Evolutionary conservation across 2,329 filamentous ascomycete species (phyloP), one percentile per base, ranked within the genome.

Genomic region (Hyphodiscus sp.): DNA sequence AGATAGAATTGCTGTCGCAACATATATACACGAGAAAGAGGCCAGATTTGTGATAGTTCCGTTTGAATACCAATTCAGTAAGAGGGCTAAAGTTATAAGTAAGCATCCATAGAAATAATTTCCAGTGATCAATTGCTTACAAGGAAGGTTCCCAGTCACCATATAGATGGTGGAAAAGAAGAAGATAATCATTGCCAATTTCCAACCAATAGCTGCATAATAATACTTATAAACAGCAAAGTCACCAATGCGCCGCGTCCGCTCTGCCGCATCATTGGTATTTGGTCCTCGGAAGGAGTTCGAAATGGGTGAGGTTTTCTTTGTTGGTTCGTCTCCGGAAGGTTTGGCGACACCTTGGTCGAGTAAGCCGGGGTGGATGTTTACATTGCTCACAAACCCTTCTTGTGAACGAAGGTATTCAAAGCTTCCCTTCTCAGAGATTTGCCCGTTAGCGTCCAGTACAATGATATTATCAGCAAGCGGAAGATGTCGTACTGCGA

Each of bases 391-490:
- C 13, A 30, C 13, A 51, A 33, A 20, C 15, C 23, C 43, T 41
- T 26, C 19, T 9, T 13, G 20, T 13, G 18, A 11, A 33, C 41
- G 41, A 7, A 55, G 41, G 6, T 45, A 41, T 73, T 66, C 64
- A 42, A 69, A 71, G 15, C 54, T 57, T 9, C 70, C 70, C 58
- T 71, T 68, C 55, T 71, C 68, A 7, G 59, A 50, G 10, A 71
- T 65, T 26, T 47, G 61, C 26, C 70, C 70, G 16, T 65, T 58
- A 18, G 56, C 62, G 42, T 60, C 58, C n/a, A 72, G 64, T 11
- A 64, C 66, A 19, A 72, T 61, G 20, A 72, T 65, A 38, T 71
- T 65, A 58, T 72, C 70, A 23, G 67, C 68, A 44, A 68, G 66
- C 16, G 65, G 65, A 2, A 71, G 15, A 50, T 9, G 23, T 9